Evolutionary conservation across 2,329 filamentous ascomycete species (phyloP), one percentile per base, ranked within the genome.

Genomic region (Cryphonectria parasitica): DNA sequence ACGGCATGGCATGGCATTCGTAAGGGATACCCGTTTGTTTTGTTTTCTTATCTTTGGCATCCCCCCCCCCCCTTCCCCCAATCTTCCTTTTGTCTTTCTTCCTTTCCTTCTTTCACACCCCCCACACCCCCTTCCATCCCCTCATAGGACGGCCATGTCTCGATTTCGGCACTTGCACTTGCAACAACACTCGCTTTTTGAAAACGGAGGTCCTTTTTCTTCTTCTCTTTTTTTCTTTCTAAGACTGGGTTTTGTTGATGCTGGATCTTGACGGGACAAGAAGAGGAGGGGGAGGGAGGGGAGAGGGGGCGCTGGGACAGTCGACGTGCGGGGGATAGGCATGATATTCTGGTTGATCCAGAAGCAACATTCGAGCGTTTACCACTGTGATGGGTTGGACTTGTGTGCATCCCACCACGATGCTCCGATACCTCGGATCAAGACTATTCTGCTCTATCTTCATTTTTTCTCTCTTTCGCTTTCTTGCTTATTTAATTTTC

Each of bases 21-120:
- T 69, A 72, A 74, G 72, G 72, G 70, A 73, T 73, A 73, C 71
- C 74, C 74, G 70, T 75, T 72, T 75, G 70, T 31, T 69, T 72
- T 72, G 22, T 64, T 67, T 58, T 56, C 52, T 61, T 60, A 25
- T 49, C 52, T 60, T 68, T 63, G 36, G 52, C 54, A 54, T 31
- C 68, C 67, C 62, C 68, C 45, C 52, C 64, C 6, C n/a, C 43
- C 31, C 3, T 15, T 11, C 54, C n/a, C 17, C 43, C 4, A 10
- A 13, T 41, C 13, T 19, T 43, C 34, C 17, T 45, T 43, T 25
- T 39, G 36, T 39, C 7, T 10, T 11, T 39, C 8, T 39, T 39
- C 11, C 36, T 10, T 11, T 39, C 13, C 36, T 10, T 39, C 11
- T 2, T 36, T 36, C 34, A 36, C 34, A 36, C 36, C 7, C 36